Conservation (phyloP, 2,329 filamentous ascomycete genomes). For the Venturiaceae sp. region DNA sequence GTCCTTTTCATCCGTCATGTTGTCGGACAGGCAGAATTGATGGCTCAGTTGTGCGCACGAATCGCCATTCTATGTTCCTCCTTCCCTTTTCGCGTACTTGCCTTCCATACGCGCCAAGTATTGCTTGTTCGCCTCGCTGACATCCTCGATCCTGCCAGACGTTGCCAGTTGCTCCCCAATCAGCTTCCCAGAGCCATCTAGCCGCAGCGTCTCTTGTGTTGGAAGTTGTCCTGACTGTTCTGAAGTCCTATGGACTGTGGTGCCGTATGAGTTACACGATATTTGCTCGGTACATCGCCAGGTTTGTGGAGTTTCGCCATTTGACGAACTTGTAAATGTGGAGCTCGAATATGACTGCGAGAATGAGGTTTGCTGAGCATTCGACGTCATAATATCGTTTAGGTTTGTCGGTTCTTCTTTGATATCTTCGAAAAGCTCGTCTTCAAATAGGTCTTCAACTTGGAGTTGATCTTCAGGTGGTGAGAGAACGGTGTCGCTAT, state of each 20-base stretch:
- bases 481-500: neutral
- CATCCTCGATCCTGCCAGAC: slow-evolving; percentile 2
- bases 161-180: neutral
- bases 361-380: neutral
- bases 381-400: neutral
- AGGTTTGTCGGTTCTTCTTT: neutral
- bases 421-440: neutral
- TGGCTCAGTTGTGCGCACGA: neutral
- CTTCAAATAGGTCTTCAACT: neutral
- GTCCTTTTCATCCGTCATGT: too few species aligned
- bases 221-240: slow-evolving; percentile 2
- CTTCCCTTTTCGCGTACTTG: slow-evolving; percentile 8
- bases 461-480: neutral
- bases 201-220: neutral
- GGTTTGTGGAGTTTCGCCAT: slow-evolving; percentile 1
- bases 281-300: neutral
- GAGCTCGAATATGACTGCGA: slow-evolving; percentile 6
- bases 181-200: neutral
- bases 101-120: slow-evolving; percentile 6
- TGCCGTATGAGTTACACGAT: neutral
- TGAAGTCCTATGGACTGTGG: slow-evolving; percentile 1
- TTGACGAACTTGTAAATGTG: neutral
- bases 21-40: too few species aligned
- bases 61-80: neutral
- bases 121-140: slow-evolving; percentile 5